phyloP scores from a whole-genome alignment of 208 protist genomes.

The Kentomonas sorsogonicus region DNA sequence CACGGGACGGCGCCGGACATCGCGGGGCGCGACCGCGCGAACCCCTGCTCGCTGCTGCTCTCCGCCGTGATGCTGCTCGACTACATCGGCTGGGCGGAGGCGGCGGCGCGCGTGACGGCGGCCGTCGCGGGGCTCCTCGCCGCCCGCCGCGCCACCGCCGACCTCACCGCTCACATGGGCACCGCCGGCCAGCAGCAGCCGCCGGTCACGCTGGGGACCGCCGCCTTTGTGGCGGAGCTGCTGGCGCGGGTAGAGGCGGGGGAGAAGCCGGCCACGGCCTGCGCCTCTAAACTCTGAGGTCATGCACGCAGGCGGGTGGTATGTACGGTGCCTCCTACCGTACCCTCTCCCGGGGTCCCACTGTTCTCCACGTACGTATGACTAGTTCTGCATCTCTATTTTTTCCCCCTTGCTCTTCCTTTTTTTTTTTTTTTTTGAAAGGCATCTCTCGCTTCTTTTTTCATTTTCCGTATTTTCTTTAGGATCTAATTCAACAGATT shows the following conservation, averaged over 20 bases:
- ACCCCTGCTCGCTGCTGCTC: slow-evolving; percentile 41
- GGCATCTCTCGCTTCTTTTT: too few species aligned
- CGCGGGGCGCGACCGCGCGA: slow-evolving; percentile 32
- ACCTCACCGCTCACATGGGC: slow-evolving; percentile 30
- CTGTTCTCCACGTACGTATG: neutral
- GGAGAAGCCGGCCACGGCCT: too few species aligned
- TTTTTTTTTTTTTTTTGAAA: neutral
- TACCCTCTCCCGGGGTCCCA: too few species aligned
- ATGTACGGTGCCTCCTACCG: too few species aligned
- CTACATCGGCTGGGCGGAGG: slow-evolving; percentile 43
- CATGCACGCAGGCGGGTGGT: neutral
- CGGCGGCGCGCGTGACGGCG: slow-evolving; percentile 21
- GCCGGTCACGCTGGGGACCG: slow-evolving; percentile 34
- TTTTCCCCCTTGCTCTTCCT: neutral
- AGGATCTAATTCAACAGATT: neutral
- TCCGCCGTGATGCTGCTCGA: slow-evolving; percentile 45
- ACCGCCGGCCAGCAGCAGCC: slow-evolving; percentile 15
- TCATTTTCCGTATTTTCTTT: slow-evolving; percentile 13
- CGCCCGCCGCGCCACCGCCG: slow-evolving; percentile 26
- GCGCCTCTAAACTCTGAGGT: neutral
- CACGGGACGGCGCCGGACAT: slow-evolving; percentile 57
- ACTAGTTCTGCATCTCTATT: neutral
- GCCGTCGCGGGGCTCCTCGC: slow-evolving; percentile 35
- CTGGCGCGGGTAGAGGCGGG: slow-evolving; percentile 22
- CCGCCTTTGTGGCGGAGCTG: slow-evolving; percentile 24